Percentiles rank a stretch among this genome's conserved stretches.
phyloP scores from a whole-genome alignment of 164 flowering plant species.

The Tetracentron sinense region DNA sequence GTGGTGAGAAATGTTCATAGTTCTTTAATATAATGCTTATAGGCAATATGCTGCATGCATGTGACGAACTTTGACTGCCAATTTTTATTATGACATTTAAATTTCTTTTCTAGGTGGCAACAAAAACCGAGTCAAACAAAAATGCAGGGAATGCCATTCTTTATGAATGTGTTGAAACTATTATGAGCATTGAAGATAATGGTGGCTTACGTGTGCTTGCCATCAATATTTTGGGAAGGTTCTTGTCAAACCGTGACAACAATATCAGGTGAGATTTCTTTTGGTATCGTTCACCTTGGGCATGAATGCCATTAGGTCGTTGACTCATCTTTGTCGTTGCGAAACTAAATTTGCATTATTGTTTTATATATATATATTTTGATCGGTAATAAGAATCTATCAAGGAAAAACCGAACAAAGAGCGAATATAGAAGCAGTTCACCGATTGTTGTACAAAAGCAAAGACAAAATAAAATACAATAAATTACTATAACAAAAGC shows the following conservation, averaged over 20 bases:
- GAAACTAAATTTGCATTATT: not conserved
- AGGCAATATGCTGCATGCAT: no score
- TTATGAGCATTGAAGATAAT: constrained; percentile 95
- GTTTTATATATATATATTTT: no score
- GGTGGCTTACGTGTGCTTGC: constrained; percentile 98
- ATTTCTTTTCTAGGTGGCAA: constrained; percentile 62
- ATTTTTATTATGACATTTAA: not conserved
- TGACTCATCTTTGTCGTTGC: not conserved
- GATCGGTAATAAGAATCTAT: no score
- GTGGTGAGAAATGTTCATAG: no score
- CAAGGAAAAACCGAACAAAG: no score
- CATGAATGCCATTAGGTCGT: not conserved
- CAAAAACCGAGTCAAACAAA: constrained; percentile 96
- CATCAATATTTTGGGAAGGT: constrained; percentile 95
- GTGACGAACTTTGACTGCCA: not conserved
- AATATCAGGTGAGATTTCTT: constrained; percentile 72
- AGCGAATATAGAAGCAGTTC: no score
- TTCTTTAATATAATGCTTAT: not conserved
- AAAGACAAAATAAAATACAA: no score
- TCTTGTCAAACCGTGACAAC: constrained; percentile 97
- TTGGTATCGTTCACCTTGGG: not conserved
- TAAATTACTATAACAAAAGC: no score
- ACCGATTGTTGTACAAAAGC: no score
- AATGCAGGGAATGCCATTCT: constrained; percentile 98
- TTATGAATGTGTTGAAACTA: constrained; percentile 94